phyloP scores from a whole-genome alignment of 768 basidiomycete species.

The Pholiota conissans region DNA sequence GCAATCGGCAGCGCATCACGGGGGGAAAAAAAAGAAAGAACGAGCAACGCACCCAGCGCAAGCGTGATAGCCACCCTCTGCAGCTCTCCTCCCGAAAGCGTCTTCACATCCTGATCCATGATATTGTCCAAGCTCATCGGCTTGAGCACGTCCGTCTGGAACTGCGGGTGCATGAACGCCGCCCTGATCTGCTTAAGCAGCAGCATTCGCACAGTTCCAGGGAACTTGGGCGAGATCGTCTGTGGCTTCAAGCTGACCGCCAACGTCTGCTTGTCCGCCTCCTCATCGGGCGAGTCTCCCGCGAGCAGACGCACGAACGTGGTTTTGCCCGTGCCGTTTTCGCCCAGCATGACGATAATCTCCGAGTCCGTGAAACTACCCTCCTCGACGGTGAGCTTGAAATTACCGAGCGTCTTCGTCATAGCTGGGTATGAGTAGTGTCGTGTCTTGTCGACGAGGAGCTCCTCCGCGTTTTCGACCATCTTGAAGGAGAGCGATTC shows the following conservation, averaged over 20 bases:
- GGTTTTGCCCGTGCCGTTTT: constrained; percentile 99
- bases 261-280: constrained; percentile 78
- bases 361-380: constrained; percentile 98
- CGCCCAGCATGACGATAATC: constrained; percentile 98
- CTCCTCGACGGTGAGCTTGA: constrained; percentile 91
- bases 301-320: constrained; percentile 95
- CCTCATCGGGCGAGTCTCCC: constrained; percentile 87
- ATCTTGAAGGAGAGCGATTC: constrained; percentile 97
- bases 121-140: constrained; percentile 95
- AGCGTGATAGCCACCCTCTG: constrained; percentile 97
- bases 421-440: constrained; percentile 92
- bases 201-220: constrained; percentile 94
- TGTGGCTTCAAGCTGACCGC: constrained; percentile 97
- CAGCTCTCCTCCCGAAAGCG: constrained; percentile 96
- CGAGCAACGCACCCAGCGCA: constrained; percentile 63
- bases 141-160: constrained; percentile 97
- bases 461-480: constrained; percentile 92
- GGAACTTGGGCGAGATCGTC: constrained; percentile 97
- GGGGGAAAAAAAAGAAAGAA: no score
- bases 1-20: no score
- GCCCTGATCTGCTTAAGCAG: constrained; percentile 92
- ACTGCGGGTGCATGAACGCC: constrained; percentile 99
- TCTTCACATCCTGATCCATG: constrained; percentile 98
- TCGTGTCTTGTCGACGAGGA: constrained; percentile 82
- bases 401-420: constrained; percentile 94